Evolutionary conservation across 1,284 basidiomycete genomes (phyloP).

Genomic region (Pseudozyma tsukubaensis): DNA sequence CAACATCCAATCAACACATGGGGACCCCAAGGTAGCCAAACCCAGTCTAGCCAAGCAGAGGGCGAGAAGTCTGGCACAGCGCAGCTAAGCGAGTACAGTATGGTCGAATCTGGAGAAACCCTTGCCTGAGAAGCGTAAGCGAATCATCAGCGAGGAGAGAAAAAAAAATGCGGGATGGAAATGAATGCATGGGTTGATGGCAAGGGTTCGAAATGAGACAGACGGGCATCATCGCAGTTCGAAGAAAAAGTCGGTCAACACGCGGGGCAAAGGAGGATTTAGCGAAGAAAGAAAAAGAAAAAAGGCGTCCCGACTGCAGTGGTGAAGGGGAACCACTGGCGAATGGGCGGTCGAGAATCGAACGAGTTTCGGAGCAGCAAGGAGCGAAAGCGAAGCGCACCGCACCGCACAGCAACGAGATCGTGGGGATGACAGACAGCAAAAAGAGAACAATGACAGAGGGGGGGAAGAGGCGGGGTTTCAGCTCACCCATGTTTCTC

Average conservation of each 20-base stretch:
- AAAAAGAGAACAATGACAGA: not conserved
- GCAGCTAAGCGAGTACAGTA: not conserved
- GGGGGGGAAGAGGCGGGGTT: conserved; percentile 21
- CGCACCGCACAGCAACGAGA: not conserved
- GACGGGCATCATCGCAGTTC: too few species aligned
- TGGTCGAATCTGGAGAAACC: conserved; percentile 27
- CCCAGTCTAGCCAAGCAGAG: not conserved
- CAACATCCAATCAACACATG: conserved; percentile 35
- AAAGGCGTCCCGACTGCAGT: not conserved
- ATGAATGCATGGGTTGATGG: conserved; percentile 15
- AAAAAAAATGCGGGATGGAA: not conserved
- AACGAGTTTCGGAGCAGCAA: conserved; percentile 10
- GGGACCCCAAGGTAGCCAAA: conserved; percentile 20
- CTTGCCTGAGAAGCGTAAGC: not conserved
- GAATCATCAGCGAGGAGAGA: not conserved
- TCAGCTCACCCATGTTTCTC: conserved; percentile 19
- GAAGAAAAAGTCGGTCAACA: conserved; percentile 5
- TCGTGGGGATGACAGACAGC: not conserved
- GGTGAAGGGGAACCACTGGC: not conserved
- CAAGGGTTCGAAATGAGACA: too few species aligned
- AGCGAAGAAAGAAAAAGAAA: not conserved
- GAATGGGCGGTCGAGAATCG: conserved; percentile 16
- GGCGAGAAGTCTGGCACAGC: too few species aligned
- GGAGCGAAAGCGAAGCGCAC: too few species aligned
- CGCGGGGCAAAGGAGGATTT: conserved; percentile 7